Conservation (phyloP, 1,284 basidiomycete species). For the Macrocystidia cucumis region DNA sequence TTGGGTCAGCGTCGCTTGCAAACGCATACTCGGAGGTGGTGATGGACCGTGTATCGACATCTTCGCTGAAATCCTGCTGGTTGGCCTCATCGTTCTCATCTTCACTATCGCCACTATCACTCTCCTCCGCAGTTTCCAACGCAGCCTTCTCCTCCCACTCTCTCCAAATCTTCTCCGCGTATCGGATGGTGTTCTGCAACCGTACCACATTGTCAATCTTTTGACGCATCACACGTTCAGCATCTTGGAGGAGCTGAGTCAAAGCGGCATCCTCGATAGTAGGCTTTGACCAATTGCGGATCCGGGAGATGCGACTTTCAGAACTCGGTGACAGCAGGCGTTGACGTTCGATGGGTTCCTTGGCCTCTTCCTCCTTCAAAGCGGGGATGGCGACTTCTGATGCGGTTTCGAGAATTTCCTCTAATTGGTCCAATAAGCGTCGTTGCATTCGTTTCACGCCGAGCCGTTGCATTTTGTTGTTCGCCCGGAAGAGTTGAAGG, state of each 20-base stretch:
- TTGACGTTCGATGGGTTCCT: slow-evolving; percentile 90
- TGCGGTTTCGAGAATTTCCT: slow-evolving; percentile 78
- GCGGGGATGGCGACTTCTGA: slow-evolving; percentile 84
- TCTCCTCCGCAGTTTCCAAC: slow-evolving; percentile 54
- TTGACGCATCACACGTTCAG: slow-evolving; percentile 82
- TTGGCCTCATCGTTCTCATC: slow-evolving; percentile 22
- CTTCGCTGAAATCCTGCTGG: slow-evolving; percentile 20
- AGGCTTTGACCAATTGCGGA: slow-evolving; percentile 82
- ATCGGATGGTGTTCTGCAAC: slow-evolving; percentile 96
- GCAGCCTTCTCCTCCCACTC: slow-evolving; percentile 94
- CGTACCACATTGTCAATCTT: slow-evolving; percentile 95
- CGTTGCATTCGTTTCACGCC: slow-evolving; percentile 80
- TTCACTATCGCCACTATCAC: slow-evolving; percentile 37
- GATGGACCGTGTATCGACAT: slow-evolving; percentile 48
- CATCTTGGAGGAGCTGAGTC: slow-evolving; percentile 76
- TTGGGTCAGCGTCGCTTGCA: slow-evolving; percentile 49
- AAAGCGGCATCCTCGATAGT: slow-evolving; percentile 83
- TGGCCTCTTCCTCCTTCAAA: slow-evolving; percentile 84
- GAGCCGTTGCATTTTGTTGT: slow-evolving; percentile 71
- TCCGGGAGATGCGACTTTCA: slow-evolving; percentile 75
- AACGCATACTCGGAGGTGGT: slow-evolving; percentile 62
- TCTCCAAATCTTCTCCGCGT: slow-evolving; percentile 94
- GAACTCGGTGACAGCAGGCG: slow-evolving; percentile 81
- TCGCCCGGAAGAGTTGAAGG: slow-evolving; percentile 61
- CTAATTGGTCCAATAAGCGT: slow-evolving; percentile 75